A percentile compares a stretch with the other conserved stretches of the same genome.
These are phyloP conservation scores for Nannizziopsis barbatae DNA, from an alignment of 2,329 filamentous ascomycete genomes.

Conservation along the genomic window DNA sequence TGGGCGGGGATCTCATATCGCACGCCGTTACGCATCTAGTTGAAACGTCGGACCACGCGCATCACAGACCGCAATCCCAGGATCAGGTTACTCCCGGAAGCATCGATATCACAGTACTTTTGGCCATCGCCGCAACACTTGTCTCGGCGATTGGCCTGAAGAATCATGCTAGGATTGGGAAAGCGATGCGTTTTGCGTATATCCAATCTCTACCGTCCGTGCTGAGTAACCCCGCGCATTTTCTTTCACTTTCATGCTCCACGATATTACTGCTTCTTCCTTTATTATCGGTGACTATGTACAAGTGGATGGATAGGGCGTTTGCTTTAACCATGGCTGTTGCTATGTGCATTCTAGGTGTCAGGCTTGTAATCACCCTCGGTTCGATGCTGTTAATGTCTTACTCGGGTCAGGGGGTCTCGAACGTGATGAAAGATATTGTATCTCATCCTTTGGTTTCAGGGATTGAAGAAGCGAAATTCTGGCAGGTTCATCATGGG, in stretches of 20 bases:
- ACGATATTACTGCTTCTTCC: slow-evolving; percentile 68
- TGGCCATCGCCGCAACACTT: slow-evolving; percentile 71
- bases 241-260: slow-evolving; percentile 82
- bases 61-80: slow-evolving; percentile 60
- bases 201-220: slow-evolving; percentile 71
- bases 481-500: slow-evolving; percentile 98
- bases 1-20: slow-evolving; percentile 87
- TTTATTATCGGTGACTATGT: slow-evolving; percentile 67
- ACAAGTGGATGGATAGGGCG: slow-evolving; percentile 70
- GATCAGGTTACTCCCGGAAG: slow-evolving; percentile 60
- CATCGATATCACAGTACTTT: slow-evolving; percentile 67
- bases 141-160: slow-evolving; percentile 76
- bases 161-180: slow-evolving; percentile 86
- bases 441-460: slow-evolving; percentile 65
- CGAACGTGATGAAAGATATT: slow-evolving; percentile 72
- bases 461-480: slow-evolving; percentile 76
- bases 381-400: slow-evolving; percentile 95
- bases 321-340: slow-evolving; percentile 72
- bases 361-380: slow-evolving; percentile 70
- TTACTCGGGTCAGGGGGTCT: slow-evolving; percentile 53
- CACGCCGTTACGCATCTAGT: slow-evolving; percentile 91
- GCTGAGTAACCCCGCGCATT: slow-evolving; percentile 90
- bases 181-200: slow-evolving; percentile 76
- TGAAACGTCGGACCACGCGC: slow-evolving; percentile 60
- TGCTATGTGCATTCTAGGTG: slow-evolving; percentile 78